Evolutionary conservation across 352 stramenopile genomes (phyloP).

Genomic region (Pseudoperonospora humuli): DNA sequence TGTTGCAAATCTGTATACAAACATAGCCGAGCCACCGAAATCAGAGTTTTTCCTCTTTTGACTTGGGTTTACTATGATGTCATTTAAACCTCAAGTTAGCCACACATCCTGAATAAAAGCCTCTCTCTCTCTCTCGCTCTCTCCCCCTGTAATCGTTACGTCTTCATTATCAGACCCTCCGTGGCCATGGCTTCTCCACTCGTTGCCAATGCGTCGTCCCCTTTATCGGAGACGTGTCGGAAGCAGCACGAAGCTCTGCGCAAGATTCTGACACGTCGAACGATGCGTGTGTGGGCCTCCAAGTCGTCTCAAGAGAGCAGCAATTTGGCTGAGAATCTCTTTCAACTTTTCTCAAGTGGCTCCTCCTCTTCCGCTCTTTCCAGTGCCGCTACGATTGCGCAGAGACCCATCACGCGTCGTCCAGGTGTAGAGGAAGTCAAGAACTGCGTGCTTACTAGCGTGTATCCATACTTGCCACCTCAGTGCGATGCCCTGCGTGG

Average conservation of each 20-base stretch:
- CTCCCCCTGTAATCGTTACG: background rate
- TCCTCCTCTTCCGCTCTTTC: slow-evolving; percentile 13
- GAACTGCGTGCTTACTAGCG: slow-evolving; percentile 42
- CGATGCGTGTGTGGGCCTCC: slow-evolving; percentile 44
- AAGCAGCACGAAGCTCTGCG: slow-evolving; percentile 26
- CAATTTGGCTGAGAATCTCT: slow-evolving; percentile 38
- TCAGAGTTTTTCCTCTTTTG: too few species aligned
- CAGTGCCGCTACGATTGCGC: slow-evolving; percentile 11
- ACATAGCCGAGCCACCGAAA: too few species aligned
- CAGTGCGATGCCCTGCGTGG: slow-evolving; percentile 42
- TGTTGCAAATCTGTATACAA: too few species aligned
- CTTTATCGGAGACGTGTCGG: background rate
- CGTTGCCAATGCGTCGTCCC: background rate
- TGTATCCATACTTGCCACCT: slow-evolving; percentile 44
- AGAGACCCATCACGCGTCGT: slow-evolving; percentile 53
- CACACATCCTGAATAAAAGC: slow-evolving; percentile 10
- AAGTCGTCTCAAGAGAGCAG: slow-evolving; percentile 53
- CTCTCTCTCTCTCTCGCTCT: slow-evolving; percentile 10
- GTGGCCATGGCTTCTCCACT: slow-evolving; percentile 15
- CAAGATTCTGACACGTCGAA: slow-evolving; percentile 40
- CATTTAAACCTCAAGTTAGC: slow-evolving; percentile 8
- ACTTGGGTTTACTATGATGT: background rate
- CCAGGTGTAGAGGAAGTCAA: slow-evolving; percentile 67
- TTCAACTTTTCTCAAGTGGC: slow-evolving; percentile 54
- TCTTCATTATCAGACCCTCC: background rate